Conservation (phyloP, 495 filamentous ascomycete genomes). For the Aspergillus bertholletiae region DNA sequence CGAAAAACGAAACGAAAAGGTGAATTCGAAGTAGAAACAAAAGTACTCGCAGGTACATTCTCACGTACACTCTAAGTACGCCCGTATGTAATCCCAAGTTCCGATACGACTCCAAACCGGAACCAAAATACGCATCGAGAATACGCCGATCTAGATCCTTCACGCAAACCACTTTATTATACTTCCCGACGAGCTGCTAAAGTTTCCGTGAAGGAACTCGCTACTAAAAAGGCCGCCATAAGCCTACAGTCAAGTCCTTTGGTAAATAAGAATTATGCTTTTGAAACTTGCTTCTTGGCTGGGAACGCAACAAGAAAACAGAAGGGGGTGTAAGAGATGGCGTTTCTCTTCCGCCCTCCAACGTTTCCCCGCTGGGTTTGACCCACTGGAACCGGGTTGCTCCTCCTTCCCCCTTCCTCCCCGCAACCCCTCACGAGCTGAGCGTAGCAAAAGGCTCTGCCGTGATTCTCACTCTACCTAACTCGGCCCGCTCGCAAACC, state of each 20-base stretch:
- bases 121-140: not conserved
- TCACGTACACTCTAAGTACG: not conserved
- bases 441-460: not conserved
- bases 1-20: not conserved
- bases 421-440: not conserved
- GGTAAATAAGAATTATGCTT: not conserved
- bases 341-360: not conserved
- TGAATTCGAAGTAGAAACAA: not conserved
- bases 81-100: not conserved
- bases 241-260: not conserved
- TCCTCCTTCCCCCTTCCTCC: not conserved
- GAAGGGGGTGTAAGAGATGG: not conserved
- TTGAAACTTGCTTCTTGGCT: too few relatives aligned
- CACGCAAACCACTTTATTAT: not conserved
- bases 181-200: not conserved
- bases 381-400: not conserved
- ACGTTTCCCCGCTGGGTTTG: not conserved
- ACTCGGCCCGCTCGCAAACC: not conserved
- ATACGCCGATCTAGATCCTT: not conserved
- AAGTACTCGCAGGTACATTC: not conserved
- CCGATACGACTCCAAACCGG: slow-evolving; percentile 2
- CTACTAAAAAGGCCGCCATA: not conserved
- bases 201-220: not conserved
- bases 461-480: not conserved
- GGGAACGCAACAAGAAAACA: not conserved